These are phyloP conservation scores for Kuraishia floccosa DNA, from an alignment of 805 yeast genomes.

Conservation along the genomic window DNA sequence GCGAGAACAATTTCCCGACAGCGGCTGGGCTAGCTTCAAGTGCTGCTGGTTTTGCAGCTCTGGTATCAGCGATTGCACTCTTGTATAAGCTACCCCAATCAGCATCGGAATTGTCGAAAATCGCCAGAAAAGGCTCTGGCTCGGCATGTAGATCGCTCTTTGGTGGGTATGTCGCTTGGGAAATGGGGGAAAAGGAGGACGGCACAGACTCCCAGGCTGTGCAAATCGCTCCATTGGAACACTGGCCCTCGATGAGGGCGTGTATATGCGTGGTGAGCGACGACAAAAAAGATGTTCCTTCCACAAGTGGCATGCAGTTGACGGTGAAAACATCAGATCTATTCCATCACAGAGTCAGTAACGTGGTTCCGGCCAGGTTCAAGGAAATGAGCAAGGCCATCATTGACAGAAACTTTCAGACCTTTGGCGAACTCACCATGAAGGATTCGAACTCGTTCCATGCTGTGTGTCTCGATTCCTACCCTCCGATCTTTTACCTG, in stretches of 20 bases:
- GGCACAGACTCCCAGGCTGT: conserved; percentile 96
- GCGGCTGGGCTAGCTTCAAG: conserved; percentile 98
- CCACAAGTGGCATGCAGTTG: conserved; percentile 93
- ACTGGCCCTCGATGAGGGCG: conserved; percentile 93
- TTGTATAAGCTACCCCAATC: conserved; percentile 80
- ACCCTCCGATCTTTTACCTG: conserved; percentile 90
- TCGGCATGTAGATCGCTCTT: conserved; percentile 95
- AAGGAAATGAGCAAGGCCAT: conserved; percentile 75
- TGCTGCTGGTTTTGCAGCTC: conserved; percentile 97
- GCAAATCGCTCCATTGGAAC: conserved; percentile 70
- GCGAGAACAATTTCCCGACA: conserved; percentile 96
- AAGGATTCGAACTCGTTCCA: conserved; percentile 95
- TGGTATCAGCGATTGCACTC: conserved; percentile 80
- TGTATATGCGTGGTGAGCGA: conserved; percentile 89
- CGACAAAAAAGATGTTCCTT: conserved; percentile 87
- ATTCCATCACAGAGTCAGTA: conserved; percentile 65
- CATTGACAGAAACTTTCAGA: conserved; percentile 56
- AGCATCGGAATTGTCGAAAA: conserved; percentile 74
- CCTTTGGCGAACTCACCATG: conserved; percentile 89
- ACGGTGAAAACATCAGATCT: conserved; percentile 86
- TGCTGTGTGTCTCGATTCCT: conserved; percentile 92
- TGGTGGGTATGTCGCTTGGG: conserved; percentile 99
- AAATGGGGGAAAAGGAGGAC: conserved; percentile 68
- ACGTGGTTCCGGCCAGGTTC: conserved; percentile 83
- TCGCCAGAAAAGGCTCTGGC: conserved; percentile 98